Conservation (phyloP, 2,329 filamentous ascomycete species). For the Colletotrichum sp. region DNA sequence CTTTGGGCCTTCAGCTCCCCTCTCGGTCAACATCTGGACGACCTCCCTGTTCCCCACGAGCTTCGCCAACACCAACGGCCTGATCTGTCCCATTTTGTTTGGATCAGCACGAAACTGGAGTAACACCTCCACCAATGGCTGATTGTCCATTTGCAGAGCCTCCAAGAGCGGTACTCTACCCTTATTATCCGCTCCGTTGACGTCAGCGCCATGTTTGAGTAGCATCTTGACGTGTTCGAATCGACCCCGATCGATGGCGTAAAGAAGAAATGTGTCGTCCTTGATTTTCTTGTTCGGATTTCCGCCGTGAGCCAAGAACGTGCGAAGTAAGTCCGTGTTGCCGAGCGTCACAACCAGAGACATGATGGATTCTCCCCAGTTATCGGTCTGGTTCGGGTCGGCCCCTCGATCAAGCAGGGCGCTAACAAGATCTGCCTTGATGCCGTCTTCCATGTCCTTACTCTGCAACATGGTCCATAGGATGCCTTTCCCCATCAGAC, state of each 20-base stretch:
- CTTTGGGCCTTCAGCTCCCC: constrained; percentile 6
- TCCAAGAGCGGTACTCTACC: constrained; percentile 22
- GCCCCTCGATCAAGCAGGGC: constrained; percentile 10
- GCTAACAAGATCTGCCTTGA: constrained; percentile 1
- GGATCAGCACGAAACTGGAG: constrained; percentile 21
- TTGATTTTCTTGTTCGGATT: constrained; percentile 17
- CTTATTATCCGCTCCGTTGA: constrained; percentile 26
- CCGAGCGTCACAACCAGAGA: constrained; percentile 11
- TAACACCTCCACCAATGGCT: constrained; percentile 9
- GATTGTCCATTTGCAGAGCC: constrained; percentile 26
- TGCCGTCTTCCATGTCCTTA: constrained; percentile 3
- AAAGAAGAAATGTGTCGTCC: constrained; percentile 29
- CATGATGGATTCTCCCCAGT: constrained; percentile 29
- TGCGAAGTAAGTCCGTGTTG: constrained; percentile 10
- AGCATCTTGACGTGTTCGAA: constrained; percentile 28
- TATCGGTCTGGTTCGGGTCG: constrained; percentile 24
- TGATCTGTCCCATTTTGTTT: constrained; percentile 14
- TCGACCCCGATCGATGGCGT: constrained; percentile 31
- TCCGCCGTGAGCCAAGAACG: constrained; percentile 20
- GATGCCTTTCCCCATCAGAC: constrained; percentile 8
- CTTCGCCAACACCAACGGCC: constrained; percentile 6
- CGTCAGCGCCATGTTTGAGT: constrained; percentile 35
- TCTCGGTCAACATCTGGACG: constrained; percentile 1
- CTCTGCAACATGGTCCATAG: constrained; percentile 10
- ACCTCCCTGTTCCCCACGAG: constrained; percentile 5